Percentiles rank a stretch among this genome's conserved stretches.
phyloP scores from a whole-genome alignment of 1,284 basidiomycete genomes.

The Marasmius tenuissimus region DNA sequence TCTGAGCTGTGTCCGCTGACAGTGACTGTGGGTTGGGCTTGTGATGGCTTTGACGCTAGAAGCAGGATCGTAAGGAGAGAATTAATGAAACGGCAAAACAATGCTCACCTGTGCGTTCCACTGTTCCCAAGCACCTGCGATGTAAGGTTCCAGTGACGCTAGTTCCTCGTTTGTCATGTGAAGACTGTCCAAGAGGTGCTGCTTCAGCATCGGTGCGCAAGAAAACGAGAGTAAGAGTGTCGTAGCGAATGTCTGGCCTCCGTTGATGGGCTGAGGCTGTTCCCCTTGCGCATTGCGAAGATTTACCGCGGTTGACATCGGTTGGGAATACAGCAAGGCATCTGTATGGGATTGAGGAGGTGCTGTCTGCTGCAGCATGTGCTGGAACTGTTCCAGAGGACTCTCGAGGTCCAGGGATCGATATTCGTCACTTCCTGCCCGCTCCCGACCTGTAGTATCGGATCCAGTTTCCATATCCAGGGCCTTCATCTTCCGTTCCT shows the following conservation, averaged over 20 bases:
- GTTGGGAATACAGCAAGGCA: background rate
- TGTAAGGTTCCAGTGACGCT: constrained; percentile 71
- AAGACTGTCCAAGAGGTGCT: constrained; percentile 68
- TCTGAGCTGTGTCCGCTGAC: constrained; percentile 27
- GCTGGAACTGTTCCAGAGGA: constrained; percentile 10
- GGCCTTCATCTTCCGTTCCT: constrained; percentile 74
- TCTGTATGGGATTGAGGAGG: background rate
- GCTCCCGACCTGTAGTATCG: constrained; percentile 61
- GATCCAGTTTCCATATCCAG: constrained; percentile 75
- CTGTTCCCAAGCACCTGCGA: constrained; percentile 79
- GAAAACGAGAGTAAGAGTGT: constrained; percentile 71
- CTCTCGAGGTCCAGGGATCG: background rate
- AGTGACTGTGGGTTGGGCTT: constrained; percentile 36
- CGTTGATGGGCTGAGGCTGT: constrained; percentile 43
- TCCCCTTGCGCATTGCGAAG: constrained; percentile 23
- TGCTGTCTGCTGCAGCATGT: constrained; percentile 20
- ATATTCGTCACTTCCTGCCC: background rate
- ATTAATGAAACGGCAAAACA: constrained; percentile 1
- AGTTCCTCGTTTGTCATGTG: constrained; percentile 76
- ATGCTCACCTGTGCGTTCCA: constrained; percentile 74
- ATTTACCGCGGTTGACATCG: constrained; percentile 30
- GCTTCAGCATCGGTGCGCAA: constrained; percentile 68
- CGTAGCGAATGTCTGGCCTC: constrained; percentile 73
- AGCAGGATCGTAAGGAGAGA: constrained; percentile 5
- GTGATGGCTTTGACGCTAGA: constrained; percentile 64